These are phyloP conservation scores for Lachancea kluyveri DNA, from an alignment of 805 yeast species.

Conservation along the genomic window DNA sequence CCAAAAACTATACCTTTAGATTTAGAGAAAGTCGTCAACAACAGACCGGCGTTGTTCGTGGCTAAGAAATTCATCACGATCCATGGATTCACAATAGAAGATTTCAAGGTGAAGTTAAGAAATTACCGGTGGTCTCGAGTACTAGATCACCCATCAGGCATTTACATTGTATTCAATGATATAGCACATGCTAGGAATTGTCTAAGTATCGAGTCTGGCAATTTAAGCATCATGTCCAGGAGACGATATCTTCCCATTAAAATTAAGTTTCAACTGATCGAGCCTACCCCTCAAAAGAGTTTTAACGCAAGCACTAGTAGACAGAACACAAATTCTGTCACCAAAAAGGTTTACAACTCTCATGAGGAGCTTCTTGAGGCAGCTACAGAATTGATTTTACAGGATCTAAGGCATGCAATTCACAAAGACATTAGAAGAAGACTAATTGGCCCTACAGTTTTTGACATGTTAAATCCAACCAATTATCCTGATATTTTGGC, in stretches of 20 bases:
- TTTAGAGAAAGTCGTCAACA: conserved; percentile 42
- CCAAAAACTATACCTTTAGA: conserved; percentile 39
- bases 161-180: conserved; percentile 61
- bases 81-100: conserved; percentile 51
- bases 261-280: conserved; percentile 21
- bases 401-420: conserved; percentile 58
- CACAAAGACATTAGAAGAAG: conserved; percentile 70
- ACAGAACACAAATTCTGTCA: conserved; percentile 1
- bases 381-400: conserved; percentile 50
- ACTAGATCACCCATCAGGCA: conserved; percentile 56
- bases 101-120: conserved; percentile 51
- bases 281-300: conserved; percentile 4
- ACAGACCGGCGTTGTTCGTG: conserved; percentile 53
- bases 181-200: conserved; percentile 23
- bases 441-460: conserved; percentile 60
- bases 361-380: conserved; percentile 43
- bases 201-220: conserved; percentile 20
- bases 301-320: background rate
- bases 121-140: conserved; percentile 64
- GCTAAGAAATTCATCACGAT: conserved; percentile 44
- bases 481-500: conserved; percentile 45
- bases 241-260: conserved; percentile 19
- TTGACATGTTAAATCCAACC: conserved; percentile 53
- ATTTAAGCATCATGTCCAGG: conserved; percentile 18
- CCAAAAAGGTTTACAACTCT: conserved; percentile 12